These are phyloP conservation scores for Lachnellula cervina DNA, from an alignment of 2,329 filamentous ascomycete genomes.

Conservation along the genomic window DNA sequence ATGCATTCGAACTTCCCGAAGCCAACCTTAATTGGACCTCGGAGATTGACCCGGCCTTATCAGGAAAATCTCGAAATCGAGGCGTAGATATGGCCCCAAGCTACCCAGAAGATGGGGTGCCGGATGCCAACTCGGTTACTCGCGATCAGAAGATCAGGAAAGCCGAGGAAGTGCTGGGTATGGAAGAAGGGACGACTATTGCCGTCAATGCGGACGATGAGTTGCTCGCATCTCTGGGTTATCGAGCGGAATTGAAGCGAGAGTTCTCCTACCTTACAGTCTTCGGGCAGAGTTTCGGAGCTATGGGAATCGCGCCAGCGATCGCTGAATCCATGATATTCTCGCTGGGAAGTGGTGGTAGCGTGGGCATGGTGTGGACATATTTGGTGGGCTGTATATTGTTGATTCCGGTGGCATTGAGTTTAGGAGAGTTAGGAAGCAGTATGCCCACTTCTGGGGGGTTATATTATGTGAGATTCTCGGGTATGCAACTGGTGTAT, in stretches of 20 bases:
- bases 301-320: constrained; percentile 31
- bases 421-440: constrained; percentile 30
- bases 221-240: constrained; percentile 27
- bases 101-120: background rate
- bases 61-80: background rate
- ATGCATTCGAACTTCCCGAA: too few species aligned
- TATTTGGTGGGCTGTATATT: constrained; percentile 29
- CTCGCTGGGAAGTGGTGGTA: constrained; percentile 27
- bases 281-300: constrained; percentile 31
- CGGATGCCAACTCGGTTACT: background rate
- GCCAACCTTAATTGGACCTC: too few species aligned
- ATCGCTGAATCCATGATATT: constrained; percentile 31
- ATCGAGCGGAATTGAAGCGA: constrained; percentile 30
- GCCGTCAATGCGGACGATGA: constrained; percentile 24
- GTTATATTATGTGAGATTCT: constrained; percentile 27
- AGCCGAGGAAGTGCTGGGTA: background rate
- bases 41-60: too few species aligned
- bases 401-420: constrained; percentile 29
- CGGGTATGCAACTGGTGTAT: background rate
- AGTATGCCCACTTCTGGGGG: constrained; percentile 32
- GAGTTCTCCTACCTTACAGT: constrained; percentile 31
- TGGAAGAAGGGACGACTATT: constrained; percentile 10
- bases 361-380: constrained; percentile 31
- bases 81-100: background rate
- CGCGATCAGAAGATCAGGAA: constrained; percentile 8